Percentiles rank a stretch among this genome's conserved stretches.
Evolutionary conservation across 768 basidiomycete genomes (phyloP).

Genomic region (Obba rivulosa): DNA sequence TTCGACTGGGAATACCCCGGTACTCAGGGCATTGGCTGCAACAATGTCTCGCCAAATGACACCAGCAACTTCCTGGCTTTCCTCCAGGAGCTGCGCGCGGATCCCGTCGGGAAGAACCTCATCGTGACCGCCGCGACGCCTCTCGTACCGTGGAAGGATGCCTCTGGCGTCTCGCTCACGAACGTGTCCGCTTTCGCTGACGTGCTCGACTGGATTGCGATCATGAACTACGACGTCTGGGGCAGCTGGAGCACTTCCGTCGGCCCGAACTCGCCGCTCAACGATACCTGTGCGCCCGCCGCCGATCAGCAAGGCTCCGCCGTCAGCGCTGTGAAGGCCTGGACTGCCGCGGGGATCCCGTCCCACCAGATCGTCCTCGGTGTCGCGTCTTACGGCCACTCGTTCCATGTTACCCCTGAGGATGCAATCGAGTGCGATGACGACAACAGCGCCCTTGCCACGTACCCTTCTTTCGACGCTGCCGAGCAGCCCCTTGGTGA

Average conservation of each 20-base stretch:
- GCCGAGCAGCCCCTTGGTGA: constrained; percentile 45
- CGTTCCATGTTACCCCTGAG: constrained; percentile 41
- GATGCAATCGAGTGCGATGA: constrained; percentile 33
- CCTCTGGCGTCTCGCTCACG: constrained; percentile 47
- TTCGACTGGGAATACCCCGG: constrained; percentile 88
- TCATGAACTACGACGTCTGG: constrained; percentile 71
- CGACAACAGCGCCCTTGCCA: constrained; percentile 27
- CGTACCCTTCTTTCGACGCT: constrained; percentile 49
- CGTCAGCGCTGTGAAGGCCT: constrained; percentile 62
- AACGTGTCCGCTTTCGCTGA: constrained; percentile 64
- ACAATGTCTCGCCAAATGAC: constrained; percentile 56
- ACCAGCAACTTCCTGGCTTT: constrained; percentile 76
- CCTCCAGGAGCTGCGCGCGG: constrained; percentile 61
- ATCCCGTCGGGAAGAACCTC: constrained; percentile 47
- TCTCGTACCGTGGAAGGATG: constrained; percentile 58
- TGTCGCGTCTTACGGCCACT: constrained; percentile 80
- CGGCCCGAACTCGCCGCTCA: constrained; percentile 82
- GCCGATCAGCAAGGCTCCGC: constrained; percentile 69
- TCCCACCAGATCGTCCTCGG: constrained; percentile 73
- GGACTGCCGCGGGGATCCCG: constrained; percentile 78
- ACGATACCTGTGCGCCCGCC: constrained; percentile 65
- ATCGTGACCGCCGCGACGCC: constrained; percentile 71
- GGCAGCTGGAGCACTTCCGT: constrained; percentile 48
- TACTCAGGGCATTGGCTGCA: constrained; percentile 62
- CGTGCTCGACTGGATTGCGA: constrained; percentile 67